Base-by-base conservation (phyloP, 768 basidiomycete genomes). In the Agaricus blazei region DNA sequence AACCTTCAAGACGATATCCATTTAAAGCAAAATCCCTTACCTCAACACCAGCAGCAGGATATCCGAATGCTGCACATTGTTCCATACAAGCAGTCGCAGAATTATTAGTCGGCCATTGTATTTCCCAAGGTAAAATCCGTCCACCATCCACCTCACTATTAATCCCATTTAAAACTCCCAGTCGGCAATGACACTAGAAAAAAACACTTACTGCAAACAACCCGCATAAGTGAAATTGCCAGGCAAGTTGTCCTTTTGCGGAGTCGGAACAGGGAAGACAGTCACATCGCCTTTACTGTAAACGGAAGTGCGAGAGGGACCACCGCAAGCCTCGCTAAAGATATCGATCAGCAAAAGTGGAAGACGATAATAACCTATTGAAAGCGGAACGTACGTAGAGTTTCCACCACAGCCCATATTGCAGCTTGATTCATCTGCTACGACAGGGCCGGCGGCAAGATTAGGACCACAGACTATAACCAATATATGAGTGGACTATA, bases 321-420 rank as follows among this genome's bases (percentile, higher is more conserved):
- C 90, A 64, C 90, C 90, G 58, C 89, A 92, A 41, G 82, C 80
- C 65, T 86, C 76, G 11, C 84, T 85, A 56, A 27, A 36, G 4
- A 52, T 28, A 12, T 23, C 45, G 34, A 50, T 28, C 31, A 46
- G 31, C 43, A 45, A 55, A 27, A 40, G 28, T 57, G 34, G 42
- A 24, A 40, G 55, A 46, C 12, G 15, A 14, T 42, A 37, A 50
- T 37, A 47, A 9, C n/a, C 43, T 23, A 31, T 3, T 4, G 31
- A 56, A 26, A 1, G 9, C 42, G 49, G 41, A 7, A 50, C n/a
- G 65, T 59, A 87, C 88, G 79, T 74, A 9, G 80, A 38, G 56
- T 83, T 85, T 24, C 90, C 93, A 15, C 77, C 77, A 58, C 93
- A 95, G 0, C 74, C 76, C 86, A 87, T 89, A 65, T 78, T 81